Conservation (phyloP, 2,329 filamentous ascomycete species). For the Blastomyces silverae region DNA sequence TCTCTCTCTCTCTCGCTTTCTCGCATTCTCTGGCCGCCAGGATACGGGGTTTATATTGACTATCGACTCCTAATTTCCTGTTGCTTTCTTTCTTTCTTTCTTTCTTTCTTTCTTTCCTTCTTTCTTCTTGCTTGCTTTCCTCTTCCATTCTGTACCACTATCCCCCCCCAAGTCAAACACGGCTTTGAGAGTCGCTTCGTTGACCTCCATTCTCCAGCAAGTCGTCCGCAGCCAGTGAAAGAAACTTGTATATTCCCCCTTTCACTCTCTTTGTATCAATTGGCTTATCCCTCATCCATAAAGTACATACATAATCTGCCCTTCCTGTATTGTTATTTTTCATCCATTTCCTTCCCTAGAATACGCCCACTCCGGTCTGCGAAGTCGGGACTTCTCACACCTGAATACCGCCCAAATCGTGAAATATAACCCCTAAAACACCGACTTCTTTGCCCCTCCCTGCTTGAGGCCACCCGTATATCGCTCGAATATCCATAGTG, state of each 20-base stretch:
- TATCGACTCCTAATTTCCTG: not conserved
- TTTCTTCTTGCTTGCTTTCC: no score
- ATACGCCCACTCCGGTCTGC: not conserved
- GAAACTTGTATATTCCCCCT: not conserved
- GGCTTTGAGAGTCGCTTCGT: conserved; percentile 7
- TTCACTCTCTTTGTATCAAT: conserved; percentile 5
- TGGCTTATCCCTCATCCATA: not conserved
- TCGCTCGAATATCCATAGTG: not conserved
- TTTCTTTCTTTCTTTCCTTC: no score
- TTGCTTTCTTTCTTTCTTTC: no score
- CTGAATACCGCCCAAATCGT: not conserved
- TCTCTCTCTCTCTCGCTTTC: not conserved
- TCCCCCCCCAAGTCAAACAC: not conserved
- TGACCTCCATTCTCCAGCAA: not conserved
- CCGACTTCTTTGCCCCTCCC: not conserved
- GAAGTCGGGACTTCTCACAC: conserved; percentile 9
- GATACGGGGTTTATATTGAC: not conserved
- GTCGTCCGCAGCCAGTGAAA: not conserved
- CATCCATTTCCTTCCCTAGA: not conserved
- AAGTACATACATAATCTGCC: conserved; percentile 8
- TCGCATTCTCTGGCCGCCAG: not conserved
- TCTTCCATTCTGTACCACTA: not conserved
- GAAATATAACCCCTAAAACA: not conserved
- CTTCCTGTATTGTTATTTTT: conserved; percentile 10
- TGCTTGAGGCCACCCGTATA: not conserved